Conservation (phyloP, 495 filamentous ascomycete genomes). For the Staphylotrichum longicolle region DNA sequence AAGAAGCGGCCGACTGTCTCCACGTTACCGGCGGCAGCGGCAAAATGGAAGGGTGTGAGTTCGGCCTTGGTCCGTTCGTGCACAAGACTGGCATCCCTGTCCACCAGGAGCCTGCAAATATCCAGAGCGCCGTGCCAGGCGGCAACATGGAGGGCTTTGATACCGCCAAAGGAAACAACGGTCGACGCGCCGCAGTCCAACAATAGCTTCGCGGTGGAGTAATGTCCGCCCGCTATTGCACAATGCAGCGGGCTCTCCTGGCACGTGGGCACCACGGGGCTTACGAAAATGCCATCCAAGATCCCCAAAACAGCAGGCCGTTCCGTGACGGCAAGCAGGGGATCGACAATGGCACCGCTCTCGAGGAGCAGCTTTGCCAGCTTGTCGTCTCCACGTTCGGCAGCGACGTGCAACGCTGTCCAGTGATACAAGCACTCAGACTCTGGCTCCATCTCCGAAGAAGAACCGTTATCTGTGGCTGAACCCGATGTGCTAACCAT, state of each 20-base stretch:
- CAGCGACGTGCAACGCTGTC: conserved; percentile 7
- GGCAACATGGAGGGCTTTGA: background rate
- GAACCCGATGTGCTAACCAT: too few species aligned
- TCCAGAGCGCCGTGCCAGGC: background rate
- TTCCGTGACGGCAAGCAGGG: background rate
- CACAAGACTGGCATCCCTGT: background rate
- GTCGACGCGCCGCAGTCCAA: background rate
- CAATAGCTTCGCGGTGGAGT: background rate
- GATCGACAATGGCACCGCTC: background rate
- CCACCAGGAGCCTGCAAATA: background rate
- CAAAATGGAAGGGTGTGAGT: conserved; percentile 1
- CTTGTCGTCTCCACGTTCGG: background rate
- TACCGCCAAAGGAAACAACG: background rate
- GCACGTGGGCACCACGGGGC: too few species aligned
- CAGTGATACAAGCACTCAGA: background rate
- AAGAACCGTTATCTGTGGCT: too few species aligned
- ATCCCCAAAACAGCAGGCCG: too few species aligned
- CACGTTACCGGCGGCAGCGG: background rate
- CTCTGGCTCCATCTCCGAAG: background rate
- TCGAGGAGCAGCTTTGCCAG: background rate
- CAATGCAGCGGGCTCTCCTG: too few species aligned
- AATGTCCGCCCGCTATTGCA: too few species aligned
- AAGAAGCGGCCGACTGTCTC: background rate
- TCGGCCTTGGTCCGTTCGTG: background rate
- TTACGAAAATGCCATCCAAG: too few species aligned